These are phyloP conservation scores for Didymosphaeria variabile DNA, from an alignment of 2,329 filamentous ascomycete species.

Conservation along the genomic window DNA sequence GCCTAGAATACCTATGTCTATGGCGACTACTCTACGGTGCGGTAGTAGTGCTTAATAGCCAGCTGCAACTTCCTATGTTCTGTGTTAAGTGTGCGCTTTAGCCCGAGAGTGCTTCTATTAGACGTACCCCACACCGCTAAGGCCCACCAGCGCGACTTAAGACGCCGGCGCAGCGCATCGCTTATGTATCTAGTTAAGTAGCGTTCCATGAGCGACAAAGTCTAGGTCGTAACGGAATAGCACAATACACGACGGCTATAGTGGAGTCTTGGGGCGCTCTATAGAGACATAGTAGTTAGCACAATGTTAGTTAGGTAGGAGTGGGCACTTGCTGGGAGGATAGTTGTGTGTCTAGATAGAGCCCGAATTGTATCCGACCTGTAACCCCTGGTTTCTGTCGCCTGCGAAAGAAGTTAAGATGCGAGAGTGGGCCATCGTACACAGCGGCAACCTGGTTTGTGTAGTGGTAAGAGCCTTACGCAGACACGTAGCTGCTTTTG, in stretches of 20 bases:
- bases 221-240: slow-evolving; percentile 34
- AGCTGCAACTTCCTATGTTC: slow-evolving; percentile 23
- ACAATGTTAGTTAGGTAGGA: background rate
- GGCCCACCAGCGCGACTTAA: slow-evolving; percentile 33
- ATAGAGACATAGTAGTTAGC: background rate
- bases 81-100: slow-evolving; percentile 4
- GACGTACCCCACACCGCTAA: slow-evolving; percentile 17
- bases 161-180: slow-evolving; percentile 43
- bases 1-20: slow-evolving; percentile 26
- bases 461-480: background rate
- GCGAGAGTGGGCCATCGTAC: background rate
- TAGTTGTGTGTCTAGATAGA: background rate
- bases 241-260: slow-evolving; percentile 28
- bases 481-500: background rate
- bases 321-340: slow-evolving; percentile 1
- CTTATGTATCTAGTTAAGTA: slow-evolving; percentile 29
- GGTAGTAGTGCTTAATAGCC: slow-evolving; percentile 25
- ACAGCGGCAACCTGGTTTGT: background rate
- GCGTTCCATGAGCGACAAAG: slow-evolving; percentile 30
- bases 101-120: background rate
- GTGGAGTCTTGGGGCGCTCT: slow-evolving; percentile 22
- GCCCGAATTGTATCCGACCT: slow-evolving; percentile 3
- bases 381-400: background rate
- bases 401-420: background rate
- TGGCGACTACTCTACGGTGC: slow-evolving; percentile 16